Evolutionary conservation across 768 basidiomycete genomes (phyloP).

Genomic region (Lyophyllum shimeji): DNA sequence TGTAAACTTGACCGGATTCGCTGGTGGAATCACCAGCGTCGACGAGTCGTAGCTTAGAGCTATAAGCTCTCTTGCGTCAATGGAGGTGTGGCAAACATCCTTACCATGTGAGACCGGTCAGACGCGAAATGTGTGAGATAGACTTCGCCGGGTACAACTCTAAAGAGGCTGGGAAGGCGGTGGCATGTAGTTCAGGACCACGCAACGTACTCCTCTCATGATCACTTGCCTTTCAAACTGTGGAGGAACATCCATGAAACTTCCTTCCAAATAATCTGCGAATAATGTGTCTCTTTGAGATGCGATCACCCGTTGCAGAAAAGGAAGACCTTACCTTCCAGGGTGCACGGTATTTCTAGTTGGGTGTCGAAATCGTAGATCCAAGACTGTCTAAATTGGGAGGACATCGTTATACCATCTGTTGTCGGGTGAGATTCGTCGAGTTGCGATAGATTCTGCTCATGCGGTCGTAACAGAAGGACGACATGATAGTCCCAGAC

Average conservation of each 20-base stretch:
- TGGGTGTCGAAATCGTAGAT: conserved; percentile 70
- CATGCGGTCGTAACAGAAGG: conserved; percentile 44
- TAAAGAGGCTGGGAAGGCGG: conserved; percentile 50
- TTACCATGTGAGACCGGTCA: conserved; percentile 76
- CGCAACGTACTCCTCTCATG: not conserved
- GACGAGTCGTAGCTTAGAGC: not conserved
- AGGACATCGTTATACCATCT: not conserved
- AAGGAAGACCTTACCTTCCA: conserved; percentile 39
- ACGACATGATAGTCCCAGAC: conserved; percentile 81
- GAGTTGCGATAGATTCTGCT: not conserved
- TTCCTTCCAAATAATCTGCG: conserved; percentile 44
- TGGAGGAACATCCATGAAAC: conserved; percentile 39
- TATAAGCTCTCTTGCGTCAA: not conserved
- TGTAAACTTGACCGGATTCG: conserved; percentile 27
- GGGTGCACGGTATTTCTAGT: conserved; percentile 49
- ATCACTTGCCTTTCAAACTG: conserved; percentile 48
- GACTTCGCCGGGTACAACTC: conserved; percentile 51
- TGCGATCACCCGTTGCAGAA: not conserved
- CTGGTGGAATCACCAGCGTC: not conserved
- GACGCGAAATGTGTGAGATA: conserved; percentile 68
- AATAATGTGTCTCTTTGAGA: not conserved
- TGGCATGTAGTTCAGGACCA: not conserved
- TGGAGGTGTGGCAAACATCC: conserved; percentile 15
- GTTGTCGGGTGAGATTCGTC: not conserved
- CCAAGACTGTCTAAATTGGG: conserved; percentile 33